A percentile compares a stretch with the other conserved stretches of the same genome.
phyloP scores from a whole-genome alignment of 2,329 filamentous ascomycete genomes.

The Colletotrichum chlorophyti region DNA sequence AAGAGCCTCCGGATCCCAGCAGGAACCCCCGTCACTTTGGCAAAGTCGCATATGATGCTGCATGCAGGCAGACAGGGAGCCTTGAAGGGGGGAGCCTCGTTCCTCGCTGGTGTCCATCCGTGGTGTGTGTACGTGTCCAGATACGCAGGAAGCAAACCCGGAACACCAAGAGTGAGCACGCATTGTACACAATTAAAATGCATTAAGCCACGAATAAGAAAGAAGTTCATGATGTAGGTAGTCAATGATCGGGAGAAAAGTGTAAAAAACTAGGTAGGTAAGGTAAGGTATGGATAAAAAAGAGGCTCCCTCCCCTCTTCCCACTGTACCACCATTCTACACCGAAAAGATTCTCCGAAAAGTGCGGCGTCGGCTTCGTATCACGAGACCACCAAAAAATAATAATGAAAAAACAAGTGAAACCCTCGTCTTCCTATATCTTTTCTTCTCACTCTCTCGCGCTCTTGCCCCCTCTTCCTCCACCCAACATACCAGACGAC shows the following conservation, averaged over 20 bases:
- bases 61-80: too few relatives aligned
- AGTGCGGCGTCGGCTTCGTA: background rate
- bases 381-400: background rate
- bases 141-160: too few relatives aligned
- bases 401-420: background rate
- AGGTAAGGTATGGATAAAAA: constrained; percentile 9
- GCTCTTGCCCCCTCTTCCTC: background rate
- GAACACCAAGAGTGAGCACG: too few relatives aligned
- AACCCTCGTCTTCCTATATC: background rate
- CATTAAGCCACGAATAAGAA: background rate
- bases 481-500: too few relatives aligned
- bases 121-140: too few relatives aligned
- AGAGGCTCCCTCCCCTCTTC: background rate
- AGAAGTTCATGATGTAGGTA: background rate
- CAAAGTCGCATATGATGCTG: too few relatives aligned
- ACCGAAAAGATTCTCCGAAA: background rate
- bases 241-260: background rate
- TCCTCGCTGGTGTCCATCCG: too few relatives aligned
- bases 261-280: background rate
- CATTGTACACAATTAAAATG: too few relatives aligned
- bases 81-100: too few relatives aligned
- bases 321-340: background rate
- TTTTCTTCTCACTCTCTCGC: background rate
- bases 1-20: too few relatives aligned
- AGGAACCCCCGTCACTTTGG: too few relatives aligned